These are phyloP conservation scores for Colletotrichum phormii DNA, from an alignment of 2,329 filamentous ascomycete species.

Conservation along the genomic window DNA sequence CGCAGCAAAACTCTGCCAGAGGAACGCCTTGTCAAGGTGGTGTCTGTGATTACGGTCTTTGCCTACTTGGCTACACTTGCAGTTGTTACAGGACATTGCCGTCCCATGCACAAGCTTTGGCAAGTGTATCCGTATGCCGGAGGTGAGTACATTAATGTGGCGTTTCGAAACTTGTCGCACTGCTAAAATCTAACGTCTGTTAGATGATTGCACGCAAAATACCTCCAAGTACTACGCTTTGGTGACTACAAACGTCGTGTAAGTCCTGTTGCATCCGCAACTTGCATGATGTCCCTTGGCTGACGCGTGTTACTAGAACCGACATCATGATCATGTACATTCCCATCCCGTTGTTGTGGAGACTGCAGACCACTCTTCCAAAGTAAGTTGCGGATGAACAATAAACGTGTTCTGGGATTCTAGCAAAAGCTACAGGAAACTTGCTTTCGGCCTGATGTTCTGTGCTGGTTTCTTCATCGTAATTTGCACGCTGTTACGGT, in stretches of 20 bases:
- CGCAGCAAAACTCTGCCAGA: slow-evolving; percentile 27
- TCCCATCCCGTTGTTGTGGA: slow-evolving; percentile 28
- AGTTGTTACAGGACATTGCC: slow-evolving; percentile 25
- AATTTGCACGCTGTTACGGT: slow-evolving; percentile 35
- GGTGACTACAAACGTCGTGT: slow-evolving; percentile 25
- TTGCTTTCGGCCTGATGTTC: slow-evolving; percentile 36
- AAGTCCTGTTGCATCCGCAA: neutral
- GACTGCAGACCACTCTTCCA: slow-evolving; percentile 24
- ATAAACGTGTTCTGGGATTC: neutral
- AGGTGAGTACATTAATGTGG: neutral
- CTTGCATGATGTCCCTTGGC: too few species aligned
- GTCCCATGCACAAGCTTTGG: slow-evolving; percentile 23
- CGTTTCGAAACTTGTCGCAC: too few species aligned
- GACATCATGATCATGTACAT: slow-evolving; percentile 32
- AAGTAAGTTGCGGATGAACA: neutral
- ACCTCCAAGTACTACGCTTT: slow-evolving; percentile 30
- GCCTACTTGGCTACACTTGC: slow-evolving; percentile 26
- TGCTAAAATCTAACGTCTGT: neutral
- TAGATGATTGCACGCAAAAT: slow-evolving; percentile 31
- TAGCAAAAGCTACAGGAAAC: slow-evolving; percentile 13
- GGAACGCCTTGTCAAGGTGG: slow-evolving; percentile 29
- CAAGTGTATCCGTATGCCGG: slow-evolving; percentile 28
- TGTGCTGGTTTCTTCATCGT: slow-evolving; percentile 38
- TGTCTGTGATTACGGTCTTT: slow-evolving; percentile 3
- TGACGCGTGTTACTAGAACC: neutral